Evolutionary conservation across 441 rosid genomes (phyloP), one percentile per base, ranked within the genome.

Genomic region (Aquilaria agallochum): DNA sequence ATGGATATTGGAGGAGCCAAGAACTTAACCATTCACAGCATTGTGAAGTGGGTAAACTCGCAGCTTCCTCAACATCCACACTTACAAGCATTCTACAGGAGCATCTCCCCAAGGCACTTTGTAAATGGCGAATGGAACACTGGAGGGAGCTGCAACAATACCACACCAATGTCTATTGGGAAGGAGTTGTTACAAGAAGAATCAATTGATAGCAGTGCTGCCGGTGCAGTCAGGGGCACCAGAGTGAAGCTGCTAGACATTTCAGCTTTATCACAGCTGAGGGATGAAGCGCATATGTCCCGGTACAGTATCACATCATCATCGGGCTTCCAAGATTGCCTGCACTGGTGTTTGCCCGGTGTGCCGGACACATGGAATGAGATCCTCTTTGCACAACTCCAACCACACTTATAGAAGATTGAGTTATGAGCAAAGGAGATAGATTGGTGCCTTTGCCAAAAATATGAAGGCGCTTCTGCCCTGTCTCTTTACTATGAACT

Each of bases 331-430:
- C 96, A 90, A 47, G 98, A 88, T 71, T 90, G 97, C 78, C 74
- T 93, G 72, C 97, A 93, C 65, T 93, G 98, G 98, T 90, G 98
- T 77, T 80, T 93, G 59, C 98, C 95, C 0, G 98, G 98, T 45
- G 92, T 92, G 74, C 98, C 98, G 0, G 98, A 92, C 66, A 84
- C 94, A 5, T 93, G 98, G 98, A 93, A 93, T 46, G 94, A 88
- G 67, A 81, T 90, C 68, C 96, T 93, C 51, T 81, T 79, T 53
- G 95, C 96, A 49, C 85, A 80, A 63, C 74, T 93, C 31, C 73
- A 72, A 48, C 54, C 52, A 54, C 63, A 48, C 56, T 36, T 36
- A 8, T 36, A 36, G 7, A 36, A 20, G 27, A 20, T 20, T 20
- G 27, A 20, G 27, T 20, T 20, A 20, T 20, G 27, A 20, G 27